Base-by-base conservation (phyloP, 2,329 filamentous ascomycete species). In the Talaromyces sp. region DNA sequence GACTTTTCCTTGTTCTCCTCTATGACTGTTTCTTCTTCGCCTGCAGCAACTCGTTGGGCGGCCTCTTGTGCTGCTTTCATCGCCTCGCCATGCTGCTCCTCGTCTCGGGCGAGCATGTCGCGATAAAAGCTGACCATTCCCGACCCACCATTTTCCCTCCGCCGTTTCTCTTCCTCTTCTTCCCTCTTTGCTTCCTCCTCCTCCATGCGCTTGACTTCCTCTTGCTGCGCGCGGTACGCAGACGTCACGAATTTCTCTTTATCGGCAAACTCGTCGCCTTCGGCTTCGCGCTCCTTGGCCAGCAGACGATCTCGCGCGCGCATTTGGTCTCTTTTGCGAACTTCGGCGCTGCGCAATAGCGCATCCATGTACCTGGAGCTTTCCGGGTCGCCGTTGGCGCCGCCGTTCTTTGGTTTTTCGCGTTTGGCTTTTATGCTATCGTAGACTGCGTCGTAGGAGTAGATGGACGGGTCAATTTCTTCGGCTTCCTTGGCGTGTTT, bases 191-290 rank as follows among this genome's bases (percentile, higher is more conserved):
- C 79, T 68, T 87, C 85, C 63, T 86, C 85, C 59, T 81, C 84
- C 66, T 88, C 84, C 21, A 84, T 68, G 60, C 75, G 74, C 59
- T 79, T 76, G 62, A 83, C 75, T 69, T 88, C 86, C 67, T 83
- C 84, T 69, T 88, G 85, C 68, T 88, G 85, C 63, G 78, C 77
- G 71, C 86, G 87, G 71, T 88, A 88, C 38, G 86, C 85, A 1
- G 79, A 78, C 1, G 86, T 88, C 49, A 88, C 86, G 63, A 88
- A 88, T 68, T 83, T 86, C 71, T 88, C 86, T 69, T 87, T 88
- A 66, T 87, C 86, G 0, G 81, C 84, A 62, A 86, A 88, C 62
- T 85, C 84, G 55, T 88, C 86, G n/a, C 85, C 86, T 67, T 88
- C 86, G 0, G 81, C 81, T 66, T 88, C 86, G 29, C 86, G 79